Conservation (phyloP, 179 eudicot species). For the Beta macrorhiza region DNA sequence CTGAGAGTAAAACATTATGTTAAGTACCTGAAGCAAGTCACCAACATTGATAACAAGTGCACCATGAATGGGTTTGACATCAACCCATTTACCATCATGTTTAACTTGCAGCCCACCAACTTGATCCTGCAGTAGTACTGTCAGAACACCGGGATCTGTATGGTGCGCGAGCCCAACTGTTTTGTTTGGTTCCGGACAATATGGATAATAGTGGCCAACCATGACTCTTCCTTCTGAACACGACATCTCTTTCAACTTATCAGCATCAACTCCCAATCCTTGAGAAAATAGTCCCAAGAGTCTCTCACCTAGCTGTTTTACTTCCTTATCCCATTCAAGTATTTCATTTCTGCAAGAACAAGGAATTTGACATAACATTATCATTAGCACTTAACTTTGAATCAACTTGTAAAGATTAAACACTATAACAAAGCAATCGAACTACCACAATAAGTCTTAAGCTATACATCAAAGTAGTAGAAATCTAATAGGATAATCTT, state of each 20-base stretch:
- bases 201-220: slow-evolving; percentile 67
- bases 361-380: neutral
- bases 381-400: too few species aligned
- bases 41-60: slow-evolving; percentile 72
- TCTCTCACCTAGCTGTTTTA: slow-evolving; percentile 36
- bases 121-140: slow-evolving; percentile 65
- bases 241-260: slow-evolving; percentile 49
- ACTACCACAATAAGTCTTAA: too few species aligned
- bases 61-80: slow-evolving; percentile 60
- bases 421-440: too few species aligned
- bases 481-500: too few species aligned
- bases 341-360: slow-evolving; percentile 33
- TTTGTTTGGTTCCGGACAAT: slow-evolving; percentile 65
- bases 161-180: slow-evolving; percentile 61
- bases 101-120: slow-evolving; percentile 68
- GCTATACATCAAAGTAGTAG: too few species aligned
- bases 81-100: slow-evolving; percentile 50
- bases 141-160: slow-evolving; percentile 66
- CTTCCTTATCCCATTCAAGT: slow-evolving; percentile 55
- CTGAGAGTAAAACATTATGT: too few species aligned
- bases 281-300: slow-evolving; percentile 51
- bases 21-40: slow-evolving; percentile 65
- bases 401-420: too few species aligned
- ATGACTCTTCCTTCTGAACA: slow-evolving; percentile 46
- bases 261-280: slow-evolving; percentile 48